phyloP scores from a whole-genome alignment of 1,284 basidiomycete genomes.

The Irpex lacteus region DNA sequence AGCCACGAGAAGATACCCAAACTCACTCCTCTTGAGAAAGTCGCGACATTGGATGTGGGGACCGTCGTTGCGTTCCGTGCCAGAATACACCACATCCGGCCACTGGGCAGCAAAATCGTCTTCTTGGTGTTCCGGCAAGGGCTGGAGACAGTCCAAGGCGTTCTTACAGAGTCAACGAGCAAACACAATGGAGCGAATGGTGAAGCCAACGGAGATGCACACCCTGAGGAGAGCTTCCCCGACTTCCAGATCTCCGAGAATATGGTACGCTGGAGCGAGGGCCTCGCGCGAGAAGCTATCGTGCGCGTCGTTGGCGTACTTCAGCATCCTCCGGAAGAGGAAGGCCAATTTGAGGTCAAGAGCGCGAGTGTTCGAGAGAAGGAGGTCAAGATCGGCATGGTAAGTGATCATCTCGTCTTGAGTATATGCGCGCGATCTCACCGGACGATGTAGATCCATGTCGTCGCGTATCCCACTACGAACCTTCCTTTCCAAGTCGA shows the following conservation, averaged over 20 bases:
- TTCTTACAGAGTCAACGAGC: constrained; percentile 42
- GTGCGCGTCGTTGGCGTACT: constrained; percentile 57
- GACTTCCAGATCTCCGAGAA: constrained; percentile 52
- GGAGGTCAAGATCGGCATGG: constrained; percentile 59
- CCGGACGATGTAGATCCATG: constrained; percentile 35
- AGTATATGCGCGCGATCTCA: background rate
- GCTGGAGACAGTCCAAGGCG: constrained; percentile 60
- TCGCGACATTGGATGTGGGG: constrained; percentile 36
- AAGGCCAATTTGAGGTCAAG: constrained; percentile 47
- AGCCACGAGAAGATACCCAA: constrained; percentile 25
- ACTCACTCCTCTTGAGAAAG: constrained; percentile 17
- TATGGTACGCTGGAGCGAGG: constrained; percentile 66
- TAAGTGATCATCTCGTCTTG: constrained; percentile 22
- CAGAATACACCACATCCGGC: constrained; percentile 60
- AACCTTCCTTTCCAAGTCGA: constrained; percentile 33
- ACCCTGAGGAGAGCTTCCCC: constrained; percentile 25
- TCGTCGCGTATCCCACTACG: constrained; percentile 49
- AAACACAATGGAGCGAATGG: background rate
- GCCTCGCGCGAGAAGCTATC: constrained; percentile 57
- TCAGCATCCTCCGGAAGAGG: constrained; percentile 35
- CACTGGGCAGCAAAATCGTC: constrained; percentile 61
- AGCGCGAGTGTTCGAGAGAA: constrained; percentile 51
- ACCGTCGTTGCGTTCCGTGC: constrained; percentile 56
- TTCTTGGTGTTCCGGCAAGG: constrained; percentile 65
- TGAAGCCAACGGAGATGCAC: background rate